A percentile compares a stretch with the other conserved stretches of the same genome.
Evolutionary conservation across 805 yeast species (phyloP).

Genomic region (Yarrowia sp.): DNA sequence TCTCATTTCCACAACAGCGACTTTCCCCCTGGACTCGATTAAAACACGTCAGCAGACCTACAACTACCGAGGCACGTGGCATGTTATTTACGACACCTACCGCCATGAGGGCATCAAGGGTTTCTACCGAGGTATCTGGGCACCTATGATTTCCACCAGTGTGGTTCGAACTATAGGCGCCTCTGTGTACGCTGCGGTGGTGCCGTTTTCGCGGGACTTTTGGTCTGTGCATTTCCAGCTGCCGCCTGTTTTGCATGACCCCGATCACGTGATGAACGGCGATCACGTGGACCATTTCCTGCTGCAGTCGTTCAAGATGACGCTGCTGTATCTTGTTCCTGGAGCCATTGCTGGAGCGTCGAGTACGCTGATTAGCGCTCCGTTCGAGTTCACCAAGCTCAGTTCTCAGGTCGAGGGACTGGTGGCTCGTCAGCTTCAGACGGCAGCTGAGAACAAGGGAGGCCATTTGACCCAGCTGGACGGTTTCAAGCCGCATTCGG

Average conservation of each 20-base stretch:
- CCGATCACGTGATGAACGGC: constrained; percentile 16
- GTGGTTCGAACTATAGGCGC: constrained; percentile 71
- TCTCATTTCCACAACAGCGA: constrained; percentile 68
- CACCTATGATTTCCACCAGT: constrained; percentile 70
- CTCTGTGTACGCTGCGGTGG: constrained; percentile 63
- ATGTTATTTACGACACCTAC: constrained; percentile 65
- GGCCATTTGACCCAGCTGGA: constrained; percentile 45
- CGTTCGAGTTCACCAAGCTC: constrained; percentile 83
- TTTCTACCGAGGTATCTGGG: constrained; percentile 76
- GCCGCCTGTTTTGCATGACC: constrained; percentile 36
- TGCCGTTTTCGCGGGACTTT: constrained; percentile 51
- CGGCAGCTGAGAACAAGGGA: constrained; percentile 49
- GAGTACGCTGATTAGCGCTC: constrained; percentile 66
- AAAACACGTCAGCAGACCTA: constrained; percentile 88
- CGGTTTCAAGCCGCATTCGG: constrained; percentile 46
- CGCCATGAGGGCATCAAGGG: constrained; percentile 70
- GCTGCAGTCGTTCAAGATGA: constrained; percentile 39
- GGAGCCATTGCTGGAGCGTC: constrained; percentile 72
- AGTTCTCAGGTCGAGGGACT: constrained; percentile 72
- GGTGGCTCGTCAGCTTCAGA: constrained; percentile 50
- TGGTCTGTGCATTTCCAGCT: constrained; percentile 41
- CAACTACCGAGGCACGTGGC: constrained; percentile 61
- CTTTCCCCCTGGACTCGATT: constrained; percentile 85
- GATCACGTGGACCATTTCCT: constrained; percentile 35
- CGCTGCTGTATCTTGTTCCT: constrained; percentile 51